These are phyloP conservation scores for Pythium guiyangense DNA, from an alignment of 352 stramenopile species.

Conservation along the genomic window DNA sequence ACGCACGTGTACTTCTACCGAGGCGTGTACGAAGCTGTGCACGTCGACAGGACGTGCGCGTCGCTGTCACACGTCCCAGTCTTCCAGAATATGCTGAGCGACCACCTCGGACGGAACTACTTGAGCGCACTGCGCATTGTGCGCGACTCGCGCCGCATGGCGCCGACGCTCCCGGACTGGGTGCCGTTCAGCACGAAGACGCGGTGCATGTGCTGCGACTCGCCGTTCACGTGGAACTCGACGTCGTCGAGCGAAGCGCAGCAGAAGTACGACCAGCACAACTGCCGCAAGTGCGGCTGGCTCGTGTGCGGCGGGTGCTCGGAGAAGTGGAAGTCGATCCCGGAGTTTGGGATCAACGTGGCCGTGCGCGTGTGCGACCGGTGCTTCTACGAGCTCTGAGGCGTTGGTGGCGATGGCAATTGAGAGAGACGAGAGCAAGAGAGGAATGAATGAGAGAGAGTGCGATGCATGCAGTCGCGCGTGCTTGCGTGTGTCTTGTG, in stretches of 20 bases:
- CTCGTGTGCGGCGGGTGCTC: conserved; percentile 86
- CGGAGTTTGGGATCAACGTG: conserved; percentile 82
- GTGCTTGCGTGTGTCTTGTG: no score
- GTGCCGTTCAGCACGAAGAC: conserved; percentile 79
- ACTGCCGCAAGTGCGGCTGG: conserved; percentile 78
- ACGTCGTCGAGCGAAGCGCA: conserved; percentile 87
- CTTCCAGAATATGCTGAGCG: conserved; percentile 84
- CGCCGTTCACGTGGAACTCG: conserved; percentile 87
- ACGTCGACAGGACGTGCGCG: conserved; percentile 71
- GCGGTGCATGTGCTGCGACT: conserved; percentile 86
- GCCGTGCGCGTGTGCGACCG: conserved; percentile 84
- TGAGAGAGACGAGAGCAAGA: background rate
- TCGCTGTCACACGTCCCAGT: conserved; percentile 74
- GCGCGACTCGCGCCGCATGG: conserved; percentile 58
- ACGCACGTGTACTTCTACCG: conserved; percentile 79
- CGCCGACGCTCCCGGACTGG: conserved; percentile 57
- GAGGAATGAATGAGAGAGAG: background rate
- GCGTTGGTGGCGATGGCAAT: conserved; percentile 66
- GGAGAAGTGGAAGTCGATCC: conserved; percentile 80
- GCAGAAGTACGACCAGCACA: conserved; percentile 88
- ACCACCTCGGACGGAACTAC: conserved; percentile 81
- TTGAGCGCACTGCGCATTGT: conserved; percentile 75
- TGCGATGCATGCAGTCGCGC: background rate
- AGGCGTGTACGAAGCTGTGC: conserved; percentile 76
- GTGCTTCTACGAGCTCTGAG: conserved; percentile 84